These are phyloP conservation scores for Kluyveromyces aestuarii DNA, from an alignment of 805 yeast species.

Conservation along the genomic window DNA sequence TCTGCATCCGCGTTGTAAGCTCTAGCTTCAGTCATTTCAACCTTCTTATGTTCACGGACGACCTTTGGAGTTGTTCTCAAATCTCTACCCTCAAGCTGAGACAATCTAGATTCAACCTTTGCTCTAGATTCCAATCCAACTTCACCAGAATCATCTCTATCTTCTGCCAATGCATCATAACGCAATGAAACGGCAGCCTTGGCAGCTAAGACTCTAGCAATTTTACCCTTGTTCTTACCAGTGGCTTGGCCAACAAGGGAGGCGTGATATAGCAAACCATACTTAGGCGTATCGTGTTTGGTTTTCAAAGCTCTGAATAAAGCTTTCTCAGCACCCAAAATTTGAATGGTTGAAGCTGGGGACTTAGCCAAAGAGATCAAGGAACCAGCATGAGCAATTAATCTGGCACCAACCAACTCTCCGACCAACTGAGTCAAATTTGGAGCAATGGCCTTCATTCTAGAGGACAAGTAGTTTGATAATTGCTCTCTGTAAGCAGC, in stretches of 20 bases:
- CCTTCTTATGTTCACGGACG: constrained; percentile 75
- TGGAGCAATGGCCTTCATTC: constrained; percentile 99
- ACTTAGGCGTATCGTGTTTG: constrained; percentile 97
- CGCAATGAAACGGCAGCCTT: constrained; percentile 96
- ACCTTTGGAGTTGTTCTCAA: constrained; percentile 81
- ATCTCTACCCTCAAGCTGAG: constrained; percentile 95
- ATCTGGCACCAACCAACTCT: constrained; percentile 96
- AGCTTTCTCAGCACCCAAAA: constrained; percentile 98
- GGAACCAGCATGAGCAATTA: constrained; percentile 96
- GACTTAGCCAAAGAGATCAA: constrained; percentile 92
- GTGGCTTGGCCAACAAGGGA: constrained; percentile 96
- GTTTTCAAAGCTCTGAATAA: constrained; percentile 97
- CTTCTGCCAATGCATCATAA: constrained; percentile 95
- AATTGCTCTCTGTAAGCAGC: constrained; percentile 95
- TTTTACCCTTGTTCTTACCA: constrained; percentile 97
- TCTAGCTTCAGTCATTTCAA: constrained; percentile 73
- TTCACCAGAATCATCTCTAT: constrained; percentile 91
- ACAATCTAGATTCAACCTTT: constrained; percentile 88
- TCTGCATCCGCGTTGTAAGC: constrained; percentile 96
- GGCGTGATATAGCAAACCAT: constrained; percentile 94
- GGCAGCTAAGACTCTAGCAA: constrained; percentile 97
- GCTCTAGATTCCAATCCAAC: constrained; percentile 86
- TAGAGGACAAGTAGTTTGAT: constrained; percentile 78
- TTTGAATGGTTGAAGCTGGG: constrained; percentile 97
- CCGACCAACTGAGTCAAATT: constrained; percentile 93